Percentiles rank a stretch among this genome's conserved stretches.
phyloP scores from a whole-genome alignment of 176 grass and related monocot species.

The Aechmea fasciata region DNA sequence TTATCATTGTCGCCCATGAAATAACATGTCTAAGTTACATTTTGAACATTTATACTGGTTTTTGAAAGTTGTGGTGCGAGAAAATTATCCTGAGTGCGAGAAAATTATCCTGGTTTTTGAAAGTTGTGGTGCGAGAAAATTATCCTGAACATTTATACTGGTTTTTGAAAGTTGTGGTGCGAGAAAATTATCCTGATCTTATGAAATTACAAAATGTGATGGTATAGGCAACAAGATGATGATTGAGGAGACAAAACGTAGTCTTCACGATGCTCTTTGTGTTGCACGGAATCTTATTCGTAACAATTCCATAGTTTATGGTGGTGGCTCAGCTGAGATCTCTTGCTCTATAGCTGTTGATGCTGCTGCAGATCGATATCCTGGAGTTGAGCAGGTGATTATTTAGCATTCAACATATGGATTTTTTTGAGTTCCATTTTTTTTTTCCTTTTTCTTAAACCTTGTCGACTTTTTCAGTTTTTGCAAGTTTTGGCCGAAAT shows the following conservation, averaged over 20 bases:
- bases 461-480: too few species aligned
- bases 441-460: neutral
- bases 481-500: too few species aligned
- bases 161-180: neutral
- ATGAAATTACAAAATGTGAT: neutral
- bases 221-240: slow-evolving; percentile 84
- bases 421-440: neutral
- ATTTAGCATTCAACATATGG: slow-evolving; percentile 1
- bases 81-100: neutral
- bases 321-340: slow-evolving; percentile 76
- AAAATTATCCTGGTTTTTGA: neutral
- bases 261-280: slow-evolving; percentile 70
- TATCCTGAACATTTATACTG: neutral
- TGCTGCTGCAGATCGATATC: slow-evolving; percentile 55
- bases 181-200: neutral
- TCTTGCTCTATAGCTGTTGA: slow-evolving; percentile 78
- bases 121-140: neutral
- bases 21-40: neutral
- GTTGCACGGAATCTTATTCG: slow-evolving; percentile 86
- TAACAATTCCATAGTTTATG: slow-evolving; percentile 77
- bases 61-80: neutral
- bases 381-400: slow-evolving; percentile 83
- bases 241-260: slow-evolving; percentile 85
- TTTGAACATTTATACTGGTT: neutral
- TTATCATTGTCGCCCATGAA: neutral